These are phyloP conservation scores for Auricularia cornea DNA, from an alignment of 768 basidiomycete genomes.

Conservation along the genomic window DNA sequence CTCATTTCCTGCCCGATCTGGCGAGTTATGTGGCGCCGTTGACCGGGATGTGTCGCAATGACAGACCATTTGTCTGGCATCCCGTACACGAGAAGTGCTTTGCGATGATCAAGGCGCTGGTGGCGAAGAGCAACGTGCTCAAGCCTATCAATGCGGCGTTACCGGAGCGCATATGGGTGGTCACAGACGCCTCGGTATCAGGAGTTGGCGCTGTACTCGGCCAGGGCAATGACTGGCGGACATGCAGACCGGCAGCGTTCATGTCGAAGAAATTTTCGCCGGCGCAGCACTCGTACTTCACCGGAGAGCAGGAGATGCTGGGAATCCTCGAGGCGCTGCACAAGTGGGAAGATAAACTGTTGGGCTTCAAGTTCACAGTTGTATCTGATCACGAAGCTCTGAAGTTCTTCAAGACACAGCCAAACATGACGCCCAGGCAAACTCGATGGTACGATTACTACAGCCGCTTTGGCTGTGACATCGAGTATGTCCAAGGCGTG, in stretches of 20 bases:
- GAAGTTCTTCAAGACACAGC: background rate
- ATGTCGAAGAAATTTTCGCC: background rate
- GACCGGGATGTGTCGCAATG: slow-evolving; percentile 20
- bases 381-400: background rate
- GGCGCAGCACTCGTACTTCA: background rate
- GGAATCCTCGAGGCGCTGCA: background rate
- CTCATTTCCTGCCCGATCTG: slow-evolving; percentile 28
- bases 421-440: background rate
- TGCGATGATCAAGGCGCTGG: slow-evolving; percentile 12
- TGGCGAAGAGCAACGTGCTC: background rate
- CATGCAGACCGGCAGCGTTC: background rate
- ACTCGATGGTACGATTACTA: background rate
- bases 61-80: slow-evolving; percentile 19
- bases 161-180: background rate
- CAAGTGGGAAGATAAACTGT: background rate
- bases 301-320: background rate
- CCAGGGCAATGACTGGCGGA: background rate
- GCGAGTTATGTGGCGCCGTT: slow-evolving; percentile 26
- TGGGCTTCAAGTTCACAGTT: background rate
- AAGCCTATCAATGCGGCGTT: background rate
- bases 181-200: background rate
- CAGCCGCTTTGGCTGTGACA: background rate
- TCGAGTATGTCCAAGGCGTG: background rate
- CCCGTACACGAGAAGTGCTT: slow-evolving; percentile 20
- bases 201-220: background rate